Evolutionary conservation across 1,139 yeast species (phyloP).

Genomic region (Casaregolazyma lundiana): DNA sequence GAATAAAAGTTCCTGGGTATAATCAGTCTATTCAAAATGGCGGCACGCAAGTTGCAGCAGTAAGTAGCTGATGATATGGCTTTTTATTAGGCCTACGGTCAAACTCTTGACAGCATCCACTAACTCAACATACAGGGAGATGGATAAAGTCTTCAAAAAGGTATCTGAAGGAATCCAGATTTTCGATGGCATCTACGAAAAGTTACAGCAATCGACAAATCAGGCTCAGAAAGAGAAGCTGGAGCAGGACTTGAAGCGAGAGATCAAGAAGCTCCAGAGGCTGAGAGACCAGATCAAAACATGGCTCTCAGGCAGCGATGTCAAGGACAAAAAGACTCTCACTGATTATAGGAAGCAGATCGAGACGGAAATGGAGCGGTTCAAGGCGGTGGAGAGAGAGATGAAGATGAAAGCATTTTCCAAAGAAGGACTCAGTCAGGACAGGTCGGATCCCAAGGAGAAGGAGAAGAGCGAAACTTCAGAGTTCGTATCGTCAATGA

Average conservation of each 20-base stretch:
- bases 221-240: conserved; percentile 90
- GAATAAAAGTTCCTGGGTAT: not conserved
- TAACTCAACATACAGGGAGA: conserved; percentile 46
- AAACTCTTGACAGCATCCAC: not conserved
- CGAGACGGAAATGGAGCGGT: conserved; percentile 86
- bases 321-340: conserved; percentile 78
- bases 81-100: not conserved
- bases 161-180: conserved; percentile 88
- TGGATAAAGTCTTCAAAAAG: conserved; percentile 92
- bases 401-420: conserved; percentile 95
- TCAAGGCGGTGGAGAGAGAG: conserved; percentile 89
- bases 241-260: conserved; percentile 90
- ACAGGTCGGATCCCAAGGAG: conserved; percentile 71
- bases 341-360: conserved; percentile 78
- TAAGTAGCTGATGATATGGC: conserved; percentile 27
- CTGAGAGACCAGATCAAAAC: conserved; percentile 93
- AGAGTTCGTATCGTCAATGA: conserved; percentile 63
- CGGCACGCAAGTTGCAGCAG: conserved; percentile 64
- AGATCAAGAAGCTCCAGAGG: conserved; percentile 90
- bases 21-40: conserved; percentile 39
- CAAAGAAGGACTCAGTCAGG: conserved; percentile 83
- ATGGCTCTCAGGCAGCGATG: conserved; percentile 91
- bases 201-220: conserved; percentile 75
- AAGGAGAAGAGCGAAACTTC: conserved; percentile 72
- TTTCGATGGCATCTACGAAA: conserved; percentile 84